These are phyloP conservation scores for Yamadazyma sp. DNA, from an alignment of 805 yeast genomes.

Conservation along the genomic window DNA sequence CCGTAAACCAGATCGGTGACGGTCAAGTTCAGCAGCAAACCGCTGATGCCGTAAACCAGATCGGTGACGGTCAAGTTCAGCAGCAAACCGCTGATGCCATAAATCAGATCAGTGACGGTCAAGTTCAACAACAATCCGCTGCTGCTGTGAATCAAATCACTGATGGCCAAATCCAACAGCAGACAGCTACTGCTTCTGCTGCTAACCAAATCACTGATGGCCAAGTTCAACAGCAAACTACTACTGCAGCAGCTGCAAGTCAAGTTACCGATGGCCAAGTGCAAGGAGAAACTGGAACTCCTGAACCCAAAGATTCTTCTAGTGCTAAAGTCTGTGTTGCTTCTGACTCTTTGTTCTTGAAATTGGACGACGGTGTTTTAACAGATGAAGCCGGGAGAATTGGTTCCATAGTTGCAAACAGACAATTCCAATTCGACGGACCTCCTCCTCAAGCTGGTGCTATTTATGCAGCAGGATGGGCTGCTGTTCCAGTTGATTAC, in stretches of 20 bases:
- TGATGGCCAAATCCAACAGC: slow-evolving; percentile 32
- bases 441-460: slow-evolving; percentile 83
- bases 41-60: slow-evolving; percentile 26
- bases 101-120: slow-evolving; percentile 48
- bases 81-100: slow-evolving; percentile 25
- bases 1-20: slow-evolving; percentile 31
- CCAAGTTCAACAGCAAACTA: slow-evolving; percentile 33
- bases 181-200: slow-evolving; percentile 25
- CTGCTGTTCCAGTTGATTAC: slow-evolving; percentile 30
- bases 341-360: slow-evolving; percentile 19
- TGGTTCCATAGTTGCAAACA: slow-evolving; percentile 49
- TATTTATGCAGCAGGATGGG: slow-evolving; percentile 64
- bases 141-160: no score
- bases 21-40: slow-evolving; percentile 34
- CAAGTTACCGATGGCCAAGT: slow-evolving; percentile 38
- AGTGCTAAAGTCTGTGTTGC: slow-evolving; percentile 15
- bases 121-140: slow-evolving; percentile 37
- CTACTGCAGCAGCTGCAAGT: slow-evolving; percentile 24
- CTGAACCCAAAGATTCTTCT: slow-evolving; percentile 16
- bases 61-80: slow-evolving; percentile 22
- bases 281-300: slow-evolving; percentile 22
- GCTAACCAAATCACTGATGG: slow-evolving; percentile 43
- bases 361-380: slow-evolving; percentile 23
- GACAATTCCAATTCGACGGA: slow-evolving; percentile 80
- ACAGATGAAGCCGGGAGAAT: slow-evolving; percentile 42